Evolutionary conservation across 768 basidiomycete species (phyloP), one percentile per base, ranked within the genome.

Genomic region (Xanthoconium stramineum): DNA sequence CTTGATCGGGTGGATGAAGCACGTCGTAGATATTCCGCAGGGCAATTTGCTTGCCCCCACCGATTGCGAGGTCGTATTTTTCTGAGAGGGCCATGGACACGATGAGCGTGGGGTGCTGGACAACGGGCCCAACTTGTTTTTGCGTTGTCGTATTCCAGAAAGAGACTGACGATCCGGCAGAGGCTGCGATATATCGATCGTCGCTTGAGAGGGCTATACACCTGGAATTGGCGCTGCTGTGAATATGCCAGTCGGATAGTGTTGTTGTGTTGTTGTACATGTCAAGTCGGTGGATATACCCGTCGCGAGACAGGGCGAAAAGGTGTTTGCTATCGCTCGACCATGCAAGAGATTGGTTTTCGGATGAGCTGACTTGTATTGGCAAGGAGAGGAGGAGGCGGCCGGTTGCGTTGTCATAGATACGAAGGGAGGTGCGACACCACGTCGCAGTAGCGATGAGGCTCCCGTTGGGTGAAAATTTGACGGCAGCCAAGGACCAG

Each of bases 381-480:
- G 42, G 38, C 2, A 42, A 3, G 3, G 36, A 24, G 6, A 42
- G 6, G 37, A 49, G 37, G 19, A 30, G 36, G 8, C 12, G 7
- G 17, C 53, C 61, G 0, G 32, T 13, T 2, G 30, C 49, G 17
- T 40, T 42, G 28, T 59, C 50, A 5, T 37, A 53, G 12, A 62
- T 29, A 6, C 14, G 56, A 19, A 62, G 13, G 17, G 46, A 45
- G 2, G 44, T 0, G 19, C 32, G 9, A 10, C 14, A n/a, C 33
- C 40, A 24, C 5, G 33, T 30, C 3, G 42, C 54, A 8, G 32
- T 33, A 6, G 54, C 52, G 11, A 60, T 14, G 15, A 43, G 28
- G 14, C 30, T 15, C 6, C 62, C 55, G 6, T 42, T 20, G 5
- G 62, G 62, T 4, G 62, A 63, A 24, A 57, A 64, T 7, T 45